Base-by-base conservation (phyloP, 495 filamentous ascomycete genomes). In the Xylaria flabelliformis region DNA sequence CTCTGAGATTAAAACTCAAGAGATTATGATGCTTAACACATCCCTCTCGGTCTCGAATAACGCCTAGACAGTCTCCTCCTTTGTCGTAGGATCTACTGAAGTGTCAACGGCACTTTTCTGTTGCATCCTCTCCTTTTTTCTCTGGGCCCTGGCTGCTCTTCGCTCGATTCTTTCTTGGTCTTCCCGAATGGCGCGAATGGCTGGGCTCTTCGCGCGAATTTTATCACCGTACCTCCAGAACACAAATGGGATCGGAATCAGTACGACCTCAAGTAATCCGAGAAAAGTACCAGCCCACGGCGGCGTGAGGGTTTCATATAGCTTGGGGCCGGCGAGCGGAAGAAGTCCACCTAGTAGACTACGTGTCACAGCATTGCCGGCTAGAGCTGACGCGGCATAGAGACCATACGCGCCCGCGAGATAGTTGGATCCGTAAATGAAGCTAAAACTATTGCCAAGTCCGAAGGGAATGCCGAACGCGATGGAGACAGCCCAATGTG, bases 381-480 rank as follows among this genome's bases (percentile, higher is more conserved):
- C 93, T 42, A 96, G 79, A 0, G 93, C 93, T 17, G 88, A 91
- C 0, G 94, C 94, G 0, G 92, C 88, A 75, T 91, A 95, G 63
- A 93, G 88, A 41, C 91, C 93, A 76, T 97, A 97, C 19, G 88
- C 87, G 39, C 89, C 85, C 7, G 93, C 92, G 0, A 97, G 83
- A 76, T 97, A 97, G 72, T 93, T 94, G 17, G 83, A 87, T 0
- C 90, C 88, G 50, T 95, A 94, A 75, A 96, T 93, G 79, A 97
- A 97, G 65, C 91, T 88, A 3, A 89, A 85, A 2, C 88, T 88
- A 74, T 95, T 96, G 0, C 94, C 94, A 4, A 88, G 83, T 17
- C 93, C 93, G 76, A 95, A 97, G 7, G 91, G 91, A 8, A 97
- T 85, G 26, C 93, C 93, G 5, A 92, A 90, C 5, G 92, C 80